phyloP scores from a whole-genome alignment of 495 filamentous ascomycete genomes.

The Penicillium salamii region DNA sequence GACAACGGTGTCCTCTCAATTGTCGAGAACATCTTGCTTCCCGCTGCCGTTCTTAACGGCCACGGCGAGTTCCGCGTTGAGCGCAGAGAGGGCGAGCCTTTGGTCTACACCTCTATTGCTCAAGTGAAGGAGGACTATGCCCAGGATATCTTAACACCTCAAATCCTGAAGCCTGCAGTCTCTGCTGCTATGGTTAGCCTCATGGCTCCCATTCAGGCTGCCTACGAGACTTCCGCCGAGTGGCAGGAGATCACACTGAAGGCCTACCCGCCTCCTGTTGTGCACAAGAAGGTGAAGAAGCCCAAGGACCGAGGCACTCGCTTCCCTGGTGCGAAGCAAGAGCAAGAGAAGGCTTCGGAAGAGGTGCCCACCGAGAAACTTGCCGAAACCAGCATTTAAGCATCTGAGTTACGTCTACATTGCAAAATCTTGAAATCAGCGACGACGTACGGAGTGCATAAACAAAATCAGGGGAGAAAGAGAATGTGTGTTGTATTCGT shows the following conservation, averaged over 20 bases:
- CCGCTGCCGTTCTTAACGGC: conserved; percentile 44
- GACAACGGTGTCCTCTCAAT: conserved; percentile 78
- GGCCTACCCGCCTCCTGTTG: conserved; percentile 1
- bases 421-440: too few relatives aligned
- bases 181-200: conserved; percentile 62
- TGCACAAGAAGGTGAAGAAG: conserved; percentile 3
- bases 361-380: background rate
- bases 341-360: background rate
- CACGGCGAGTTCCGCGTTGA: conserved; percentile 19
- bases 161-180: conserved; percentile 72
- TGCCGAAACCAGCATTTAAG: background rate
- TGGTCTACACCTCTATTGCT: conserved; percentile 65
- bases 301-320: background rate
- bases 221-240: conserved; percentile 60
- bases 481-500: too few relatives aligned
- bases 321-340: background rate
- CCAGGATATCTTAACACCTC: conserved; percentile 70
- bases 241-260: conserved; percentile 60
- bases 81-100: conserved; percentile 56
- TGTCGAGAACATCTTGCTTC: conserved; percentile 74
- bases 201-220: conserved; percentile 65
- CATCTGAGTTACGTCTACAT: too few relatives aligned
- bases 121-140: conserved; percentile 70
- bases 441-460: too few relatives aligned
- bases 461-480: too few relatives aligned